Conservation (phyloP, 164 flowering plant species). For the Liriodendron chinense region DNA sequence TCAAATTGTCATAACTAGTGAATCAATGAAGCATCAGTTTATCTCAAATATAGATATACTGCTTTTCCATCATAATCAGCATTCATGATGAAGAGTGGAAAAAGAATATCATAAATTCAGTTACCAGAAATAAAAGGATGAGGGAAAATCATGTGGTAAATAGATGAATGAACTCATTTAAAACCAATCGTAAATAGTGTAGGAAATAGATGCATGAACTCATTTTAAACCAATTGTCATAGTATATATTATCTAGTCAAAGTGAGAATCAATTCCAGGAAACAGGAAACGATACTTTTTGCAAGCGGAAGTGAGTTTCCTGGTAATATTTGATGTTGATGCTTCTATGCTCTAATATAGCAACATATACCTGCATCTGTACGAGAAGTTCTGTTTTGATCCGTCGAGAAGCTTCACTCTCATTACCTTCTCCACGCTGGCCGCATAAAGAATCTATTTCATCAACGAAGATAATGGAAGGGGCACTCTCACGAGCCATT, state of each 20-base stretch:
- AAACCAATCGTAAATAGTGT: background rate
- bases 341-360: background rate
- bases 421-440: constrained; percentile 95
- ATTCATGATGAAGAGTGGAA: background rate
- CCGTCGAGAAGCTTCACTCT: constrained; percentile 99
- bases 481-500: constrained; percentile 98
- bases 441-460: constrained; percentile 98
- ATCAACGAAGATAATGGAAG: constrained; percentile 91
- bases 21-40: background rate
- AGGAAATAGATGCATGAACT: too few species aligned
- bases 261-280: background rate
- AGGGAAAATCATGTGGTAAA: too few species aligned
- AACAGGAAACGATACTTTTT: background rate
- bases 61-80: too few species aligned
- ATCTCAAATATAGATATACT: background rate
- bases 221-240: background rate
- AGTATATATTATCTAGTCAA: background rate
- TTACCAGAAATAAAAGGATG: background rate
- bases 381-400: constrained; percentile 97
- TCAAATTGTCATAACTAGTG: background rate
- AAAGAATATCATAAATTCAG: background rate
- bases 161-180: too few species aligned
- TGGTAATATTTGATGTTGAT: background rate
- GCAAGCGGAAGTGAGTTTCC: background rate
- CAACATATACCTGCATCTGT: constrained; percentile 89